Conservation (phyloP, 2,329 filamentous ascomycete genomes). For the Neopestalotiopsis sp. region DNA sequence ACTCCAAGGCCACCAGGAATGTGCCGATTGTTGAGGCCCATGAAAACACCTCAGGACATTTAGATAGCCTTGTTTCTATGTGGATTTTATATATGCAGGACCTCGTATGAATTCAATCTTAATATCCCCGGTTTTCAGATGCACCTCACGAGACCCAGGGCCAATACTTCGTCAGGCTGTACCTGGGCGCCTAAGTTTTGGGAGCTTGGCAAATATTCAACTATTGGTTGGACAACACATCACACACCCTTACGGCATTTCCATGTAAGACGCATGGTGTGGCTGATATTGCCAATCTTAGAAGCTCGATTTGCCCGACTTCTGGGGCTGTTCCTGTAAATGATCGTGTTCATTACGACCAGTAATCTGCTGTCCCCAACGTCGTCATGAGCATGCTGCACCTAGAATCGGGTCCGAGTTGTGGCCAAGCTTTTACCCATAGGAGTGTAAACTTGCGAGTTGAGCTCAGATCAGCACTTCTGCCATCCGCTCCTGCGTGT, state of each 20-base stretch:
- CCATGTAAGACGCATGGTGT: conserved; percentile 20
- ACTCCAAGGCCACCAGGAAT: neutral
- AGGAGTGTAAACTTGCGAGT: neutral
- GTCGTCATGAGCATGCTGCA: neutral
- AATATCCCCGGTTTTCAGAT: neutral
- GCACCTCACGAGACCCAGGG: neutral
- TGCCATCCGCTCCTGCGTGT: neutral
- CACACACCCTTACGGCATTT: conserved; percentile 30
- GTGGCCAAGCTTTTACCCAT: neutral
- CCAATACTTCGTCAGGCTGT: conserved; percentile 45
- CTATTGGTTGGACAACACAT: conserved; percentile 54
- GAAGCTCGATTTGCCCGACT: conserved; percentile 1
- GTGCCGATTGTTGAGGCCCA: neutral
- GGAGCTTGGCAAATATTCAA: conserved; percentile 35
- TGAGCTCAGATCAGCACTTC: too few relatives aligned
- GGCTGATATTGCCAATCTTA: neutral
- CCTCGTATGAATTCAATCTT: neutral
- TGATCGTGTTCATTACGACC: neutral
- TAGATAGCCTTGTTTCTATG: neutral
- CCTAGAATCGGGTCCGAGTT: neutral
- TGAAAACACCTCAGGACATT: neutral
- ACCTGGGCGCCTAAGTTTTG: conserved; percentile 51
- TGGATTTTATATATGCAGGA: neutral
- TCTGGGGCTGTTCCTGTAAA: neutral
- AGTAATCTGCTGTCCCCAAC: neutral